Conservation (phyloP, 1,139 yeast species). For the Protomyces lactucae-debilis region DNA sequence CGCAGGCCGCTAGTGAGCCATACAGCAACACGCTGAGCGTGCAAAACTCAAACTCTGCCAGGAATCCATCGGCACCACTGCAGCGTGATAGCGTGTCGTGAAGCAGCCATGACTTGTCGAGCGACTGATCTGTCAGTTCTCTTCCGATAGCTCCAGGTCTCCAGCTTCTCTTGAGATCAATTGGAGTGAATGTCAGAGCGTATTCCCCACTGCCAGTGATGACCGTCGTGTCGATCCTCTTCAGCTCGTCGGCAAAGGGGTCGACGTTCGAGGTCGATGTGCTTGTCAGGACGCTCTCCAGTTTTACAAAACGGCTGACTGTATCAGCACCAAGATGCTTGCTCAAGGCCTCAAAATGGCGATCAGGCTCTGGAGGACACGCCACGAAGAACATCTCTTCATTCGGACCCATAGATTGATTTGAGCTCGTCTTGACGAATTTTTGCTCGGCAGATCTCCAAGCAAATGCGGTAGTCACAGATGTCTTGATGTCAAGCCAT, state of each 20-base stretch:
- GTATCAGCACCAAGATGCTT: neutral
- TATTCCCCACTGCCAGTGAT: conserved; percentile 32
- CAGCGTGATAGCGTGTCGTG: conserved; percentile 34
- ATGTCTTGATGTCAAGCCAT: neutral
- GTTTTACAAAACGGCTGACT: neutral
- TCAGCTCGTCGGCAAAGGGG: neutral
- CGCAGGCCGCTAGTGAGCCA: conserved; percentile 47
- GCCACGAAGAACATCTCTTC: conserved; percentile 7
- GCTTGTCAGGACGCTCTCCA: conserved; percentile 3
- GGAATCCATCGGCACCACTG: conserved; percentile 30
- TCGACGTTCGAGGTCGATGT: conserved; percentile 15
- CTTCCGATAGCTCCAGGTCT: conserved; percentile 40
- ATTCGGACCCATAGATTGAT: neutral
- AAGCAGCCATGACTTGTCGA: conserved; percentile 48
- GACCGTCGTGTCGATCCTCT: neutral
- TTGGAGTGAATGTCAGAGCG: conserved; percentile 40
- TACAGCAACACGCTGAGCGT: conserved; percentile 42
- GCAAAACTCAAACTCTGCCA: conserved; percentile 46
- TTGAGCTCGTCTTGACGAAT: neutral
- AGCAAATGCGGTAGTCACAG: neutral
- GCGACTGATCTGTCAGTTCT: conserved; percentile 42
- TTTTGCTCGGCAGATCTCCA: neutral
- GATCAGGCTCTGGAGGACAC: neutral
- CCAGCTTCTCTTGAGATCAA: conserved; percentile 42
- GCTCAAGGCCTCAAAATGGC: neutral